These are phyloP conservation scores for Magnolia changhungtana DNA, from an alignment of 164 flowering plant species.

Conservation along the genomic window DNA sequence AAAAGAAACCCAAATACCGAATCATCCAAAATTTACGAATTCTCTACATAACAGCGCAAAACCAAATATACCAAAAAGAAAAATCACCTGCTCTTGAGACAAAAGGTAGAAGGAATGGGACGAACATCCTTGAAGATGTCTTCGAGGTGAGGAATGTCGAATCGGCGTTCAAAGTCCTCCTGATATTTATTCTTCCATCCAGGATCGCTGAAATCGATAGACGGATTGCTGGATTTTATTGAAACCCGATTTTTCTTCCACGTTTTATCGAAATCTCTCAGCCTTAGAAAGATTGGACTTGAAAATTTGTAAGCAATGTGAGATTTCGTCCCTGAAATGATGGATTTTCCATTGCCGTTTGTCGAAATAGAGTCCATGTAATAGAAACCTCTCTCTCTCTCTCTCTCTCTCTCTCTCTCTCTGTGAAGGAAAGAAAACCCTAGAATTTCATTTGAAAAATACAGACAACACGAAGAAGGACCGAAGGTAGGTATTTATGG, in stretches of 20 bases:
- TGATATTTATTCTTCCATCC: constrained; percentile 70
- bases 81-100: constrained; percentile 56
- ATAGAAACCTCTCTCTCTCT: not conserved
- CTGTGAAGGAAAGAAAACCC: too few relatives aligned
- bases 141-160: constrained; percentile 63
- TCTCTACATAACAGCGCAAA: too few relatives aligned
- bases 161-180: constrained; percentile 62
- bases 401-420: not conserved
- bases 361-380: constrained; percentile 43
- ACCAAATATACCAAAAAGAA: not conserved
- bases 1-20: too few relatives aligned
- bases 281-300: not conserved
- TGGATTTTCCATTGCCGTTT: constrained; percentile 23
- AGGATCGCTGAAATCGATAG: constrained; percentile 40
- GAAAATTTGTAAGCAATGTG: not conserved
- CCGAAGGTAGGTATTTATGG: not conserved
- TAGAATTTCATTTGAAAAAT: too few relatives aligned
- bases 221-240: constrained; percentile 7
- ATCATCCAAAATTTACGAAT: too few relatives aligned
- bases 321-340: constrained; percentile 10
- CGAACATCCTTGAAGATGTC: constrained; percentile 46
- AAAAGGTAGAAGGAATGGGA: constrained; percentile 77
- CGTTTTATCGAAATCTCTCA: constrained; percentile 4
- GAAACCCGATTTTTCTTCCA: constrained; percentile 8
- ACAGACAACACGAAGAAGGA: not conserved